These are phyloP conservation scores for Chaetomium cochliodes DNA, from an alignment of 495 filamentous ascomycete species.

Conservation along the genomic window DNA sequence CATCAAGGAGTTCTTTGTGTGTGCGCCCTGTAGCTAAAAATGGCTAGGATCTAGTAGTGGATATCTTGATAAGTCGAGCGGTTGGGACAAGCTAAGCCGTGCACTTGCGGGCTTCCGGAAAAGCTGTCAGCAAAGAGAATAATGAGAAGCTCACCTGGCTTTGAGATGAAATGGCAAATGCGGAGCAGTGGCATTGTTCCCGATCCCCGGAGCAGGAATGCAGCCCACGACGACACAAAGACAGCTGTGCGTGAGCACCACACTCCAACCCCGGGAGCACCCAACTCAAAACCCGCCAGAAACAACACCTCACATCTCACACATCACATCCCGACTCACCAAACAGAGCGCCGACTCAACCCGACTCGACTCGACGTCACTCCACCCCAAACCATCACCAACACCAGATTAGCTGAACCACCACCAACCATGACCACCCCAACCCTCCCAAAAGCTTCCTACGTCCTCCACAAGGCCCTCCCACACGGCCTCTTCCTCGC, in stretches of 20 bases:
- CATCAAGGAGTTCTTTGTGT: too few relatives aligned
- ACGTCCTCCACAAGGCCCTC: conserved; percentile 23
- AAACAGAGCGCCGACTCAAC: too few relatives aligned
- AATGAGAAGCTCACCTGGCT: neutral
- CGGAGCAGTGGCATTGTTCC: neutral
- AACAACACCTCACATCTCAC: neutral
- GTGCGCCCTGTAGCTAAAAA: too few relatives aligned
- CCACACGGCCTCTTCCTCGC: conserved; percentile 22
- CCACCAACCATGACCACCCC: neutral
- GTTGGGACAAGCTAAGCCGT: neutral
- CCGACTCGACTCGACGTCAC: too few relatives aligned
- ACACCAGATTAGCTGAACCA: neutral
- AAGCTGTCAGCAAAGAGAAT: neutral
- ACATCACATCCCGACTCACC: neutral
- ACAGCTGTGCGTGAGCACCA: neutral
- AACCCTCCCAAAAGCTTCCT: conserved; percentile 10
- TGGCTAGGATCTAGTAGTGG: too few relatives aligned
- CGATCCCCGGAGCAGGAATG: conserved; percentile 2
- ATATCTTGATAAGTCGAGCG: too few relatives aligned
- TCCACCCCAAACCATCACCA: neutral
- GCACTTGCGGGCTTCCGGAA: neutral
- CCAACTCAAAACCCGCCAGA: neutral
- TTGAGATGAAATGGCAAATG: neutral
- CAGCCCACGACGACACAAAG: neutral
- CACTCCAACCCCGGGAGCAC: neutral